Percentiles rank a stretch among this genome's conserved stretches.
These are phyloP conservation scores for Carex myosuroides DNA, from an alignment of 176 grass and related monocot species.

Conservation along the genomic window DNA sequence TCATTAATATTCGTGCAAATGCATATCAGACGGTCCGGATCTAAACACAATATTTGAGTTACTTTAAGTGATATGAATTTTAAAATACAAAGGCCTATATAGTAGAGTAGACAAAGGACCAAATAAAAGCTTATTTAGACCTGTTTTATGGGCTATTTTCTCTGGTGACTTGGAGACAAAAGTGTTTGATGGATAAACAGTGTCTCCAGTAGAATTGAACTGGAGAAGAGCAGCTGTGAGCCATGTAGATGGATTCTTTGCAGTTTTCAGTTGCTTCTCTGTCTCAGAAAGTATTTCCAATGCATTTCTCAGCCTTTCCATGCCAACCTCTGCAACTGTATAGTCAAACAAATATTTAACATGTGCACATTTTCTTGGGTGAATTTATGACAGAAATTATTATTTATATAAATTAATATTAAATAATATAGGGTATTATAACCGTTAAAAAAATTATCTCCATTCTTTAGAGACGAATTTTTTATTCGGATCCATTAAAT, in stretches of 20 bases:
- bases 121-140: background rate
- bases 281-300: conserved; percentile 96
- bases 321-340: conserved; percentile 54
- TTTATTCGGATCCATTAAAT: too few species aligned
- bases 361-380: background rate
- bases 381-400: background rate
- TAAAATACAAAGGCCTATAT: background rate
- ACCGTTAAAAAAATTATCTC: too few species aligned
- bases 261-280: conserved; percentile 84
- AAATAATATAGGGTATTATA: too few species aligned
- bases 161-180: conserved; percentile 44
- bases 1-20: too few species aligned
- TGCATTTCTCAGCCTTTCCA: conserved; percentile 63
- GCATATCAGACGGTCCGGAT: too few species aligned
- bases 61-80: too few species aligned
- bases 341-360: background rate
- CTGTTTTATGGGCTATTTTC: conserved; percentile 30
- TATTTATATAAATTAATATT: too few species aligned
- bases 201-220: conserved; percentile 68
- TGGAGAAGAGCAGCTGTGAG: conserved; percentile 88
- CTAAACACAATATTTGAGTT: too few species aligned
- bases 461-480: too few species aligned
- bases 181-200: conserved; percentile 40
- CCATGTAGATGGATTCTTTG: conserved; percentile 88
- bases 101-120: background rate